A percentile compares a stretch with the other conserved stretches of the same genome.
These are phyloP conservation scores for Penicillium expansum DNA, from an alignment of 2,329 filamentous ascomycete species.

Conservation along the genomic window DNA sequence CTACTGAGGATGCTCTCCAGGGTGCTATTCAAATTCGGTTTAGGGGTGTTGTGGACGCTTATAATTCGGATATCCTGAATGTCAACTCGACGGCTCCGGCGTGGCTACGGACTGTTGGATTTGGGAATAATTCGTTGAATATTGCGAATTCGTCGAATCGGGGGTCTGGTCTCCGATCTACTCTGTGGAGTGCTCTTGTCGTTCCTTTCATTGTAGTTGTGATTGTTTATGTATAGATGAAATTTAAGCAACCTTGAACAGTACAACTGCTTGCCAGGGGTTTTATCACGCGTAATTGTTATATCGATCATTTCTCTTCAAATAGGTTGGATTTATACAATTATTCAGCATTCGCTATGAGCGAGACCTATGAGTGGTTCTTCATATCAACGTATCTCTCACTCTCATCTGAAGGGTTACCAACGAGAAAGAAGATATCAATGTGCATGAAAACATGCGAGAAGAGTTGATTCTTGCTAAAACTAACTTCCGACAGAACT, in stretches of 20 bases:
- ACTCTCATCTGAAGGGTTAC: too few species aligned
- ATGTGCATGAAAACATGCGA: neutral
- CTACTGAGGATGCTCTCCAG: neutral
- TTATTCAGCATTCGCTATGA: neutral
- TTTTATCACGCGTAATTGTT: neutral
- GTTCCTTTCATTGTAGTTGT: neutral
- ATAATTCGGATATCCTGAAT: conserved; percentile 17
- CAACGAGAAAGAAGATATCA: neutral
- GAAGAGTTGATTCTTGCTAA: neutral
- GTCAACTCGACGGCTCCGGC: conserved; percentile 6
- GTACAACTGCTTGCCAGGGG: too few species aligned
- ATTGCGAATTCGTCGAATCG: neutral
- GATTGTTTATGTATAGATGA: too few species aligned
- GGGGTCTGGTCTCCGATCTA: neutral
- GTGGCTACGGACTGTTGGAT: conserved; percentile 17
- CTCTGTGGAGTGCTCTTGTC: neutral
- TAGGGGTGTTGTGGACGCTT: conserved; percentile 11
- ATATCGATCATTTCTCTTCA: neutral
- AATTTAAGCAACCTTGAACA: neutral
- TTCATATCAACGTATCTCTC: neutral
- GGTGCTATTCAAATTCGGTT: conserved; percentile 9
- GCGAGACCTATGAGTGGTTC: too few species aligned
- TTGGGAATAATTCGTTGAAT: conserved; percentile 18
- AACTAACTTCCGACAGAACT: neutral
- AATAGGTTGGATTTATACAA: neutral